A percentile compares a stretch with the other conserved stretches of the same genome.
phyloP scores from a whole-genome alignment of 345 rosid genomes.

The Camelina laxa region DNA sequence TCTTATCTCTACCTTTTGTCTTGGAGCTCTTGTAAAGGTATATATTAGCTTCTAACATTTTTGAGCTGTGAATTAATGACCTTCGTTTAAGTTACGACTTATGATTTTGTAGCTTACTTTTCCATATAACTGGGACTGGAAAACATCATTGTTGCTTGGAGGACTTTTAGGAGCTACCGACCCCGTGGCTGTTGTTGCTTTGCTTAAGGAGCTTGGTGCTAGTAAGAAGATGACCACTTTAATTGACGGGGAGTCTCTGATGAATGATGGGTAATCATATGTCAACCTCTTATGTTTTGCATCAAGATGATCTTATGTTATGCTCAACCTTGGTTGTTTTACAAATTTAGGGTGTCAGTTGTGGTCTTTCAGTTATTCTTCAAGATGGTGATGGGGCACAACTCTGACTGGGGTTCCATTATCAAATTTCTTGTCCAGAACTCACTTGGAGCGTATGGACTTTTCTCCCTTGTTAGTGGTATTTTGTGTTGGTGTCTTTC shows the following conservation, averaged over 20 bases:
- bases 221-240: slow-evolving; percentile 90
- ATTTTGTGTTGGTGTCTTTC: background rate
- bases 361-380: slow-evolving; percentile 87
- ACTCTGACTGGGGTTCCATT: slow-evolving; percentile 59
- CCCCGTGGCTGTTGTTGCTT: slow-evolving; percentile 97
- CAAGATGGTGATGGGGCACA: slow-evolving; percentile 79
- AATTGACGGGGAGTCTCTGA: slow-evolving; percentile 95
- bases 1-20: slow-evolving; percentile 76
- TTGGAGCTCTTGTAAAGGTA: slow-evolving; percentile 58
- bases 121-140: slow-evolving; percentile 94
- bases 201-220: slow-evolving; percentile 90
- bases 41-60: background rate
- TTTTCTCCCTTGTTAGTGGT: slow-evolving; percentile 15
- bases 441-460: slow-evolving; percentile 85
- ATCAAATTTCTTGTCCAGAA: slow-evolving; percentile 70
- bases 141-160: slow-evolving; percentile 86
- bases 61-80: background rate
- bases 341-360: slow-evolving; percentile 74
- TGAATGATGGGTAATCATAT: slow-evolving; percentile 87
- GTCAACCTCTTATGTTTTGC: slow-evolving; percentile 16
- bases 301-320: background rate
- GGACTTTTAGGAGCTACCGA: slow-evolving; percentile 96
- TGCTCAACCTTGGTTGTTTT: background rate
- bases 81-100: background rate
- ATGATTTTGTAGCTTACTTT: slow-evolving; percentile 66